Evolutionary conservation across 2,329 filamentous ascomycete species (phyloP), one percentile per base, ranked within the genome.

Genomic region (Tolypocladium tropicale): DNA sequence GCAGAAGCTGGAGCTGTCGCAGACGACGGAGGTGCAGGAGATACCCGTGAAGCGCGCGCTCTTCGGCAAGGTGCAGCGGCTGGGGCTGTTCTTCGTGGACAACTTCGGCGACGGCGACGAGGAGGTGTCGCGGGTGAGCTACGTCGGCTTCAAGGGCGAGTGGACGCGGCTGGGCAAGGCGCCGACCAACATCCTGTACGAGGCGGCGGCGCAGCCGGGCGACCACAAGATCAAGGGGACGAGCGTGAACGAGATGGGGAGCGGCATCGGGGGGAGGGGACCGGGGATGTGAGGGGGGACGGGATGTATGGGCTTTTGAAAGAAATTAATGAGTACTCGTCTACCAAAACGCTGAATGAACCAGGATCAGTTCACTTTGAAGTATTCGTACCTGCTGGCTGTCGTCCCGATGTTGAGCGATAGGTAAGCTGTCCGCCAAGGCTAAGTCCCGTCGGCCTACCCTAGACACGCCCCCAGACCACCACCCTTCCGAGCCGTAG

Each of bases 81-180:
- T 99, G 59, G 84, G 86, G 16, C 77, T 99, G 53, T 97, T 97
- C 76, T 88, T 97, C 64, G 86, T 89, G 64, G 90, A 96, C 69
- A 99, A 97, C 68, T 96, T 93, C 72, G 81, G 84, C 63, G 81
- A 83, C 52, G 90, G 84, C 0, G 88, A 90, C 16, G 89, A 92
- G 67, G 89, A 95, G 55, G 84, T 87, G 55, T 93, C 89, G 49
- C 80, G 84, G 52, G 70, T 97, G 2, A 85, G 79, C 59, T 99
- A 96, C 73, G 61, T 97, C 56, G 94, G 89, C 1, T 97, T 99
- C 76, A 92, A 90, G 73, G 94, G 94, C 28, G 90, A 96, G 72
- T 97, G 90, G 79, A 94, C 94, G 82, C 84, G 85, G 68, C 72
- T 95, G 66, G 94, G 87, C 25, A 66, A 67, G 59, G 74, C 70